A percentile compares a stretch with the other conserved stretches of the same genome.
Evolutionary conservation across 2,329 filamentous ascomycete genomes (phyloP).

Genomic region (Pyrenochaeta sp.): DNA sequence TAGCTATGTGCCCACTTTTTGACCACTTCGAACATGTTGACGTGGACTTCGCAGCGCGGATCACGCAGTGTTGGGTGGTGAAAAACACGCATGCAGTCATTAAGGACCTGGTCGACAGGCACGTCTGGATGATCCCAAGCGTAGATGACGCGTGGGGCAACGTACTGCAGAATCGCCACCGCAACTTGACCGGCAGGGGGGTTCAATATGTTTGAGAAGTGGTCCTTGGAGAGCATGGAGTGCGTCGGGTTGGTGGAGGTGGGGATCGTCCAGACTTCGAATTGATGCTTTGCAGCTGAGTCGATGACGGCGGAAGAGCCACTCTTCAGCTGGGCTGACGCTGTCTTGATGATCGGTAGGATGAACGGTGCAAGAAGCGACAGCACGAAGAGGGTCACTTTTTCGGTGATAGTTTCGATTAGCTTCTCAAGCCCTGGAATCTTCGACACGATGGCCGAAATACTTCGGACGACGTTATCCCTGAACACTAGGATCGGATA

Average conservation of each 20-base stretch:
- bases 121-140: conserved; percentile 91
- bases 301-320: conserved; percentile 78
- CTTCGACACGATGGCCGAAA: conserved; percentile 86
- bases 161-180: conserved; percentile 77
- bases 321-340: conserved; percentile 83
- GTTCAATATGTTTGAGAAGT: conserved; percentile 61
- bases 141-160: conserved; percentile 85
- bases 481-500: conserved; percentile 95
- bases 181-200: conserved; percentile 59
- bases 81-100: conserved; percentile 83
- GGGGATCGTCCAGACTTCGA: conserved; percentile 59
- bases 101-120: conserved; percentile 80
- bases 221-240: conserved; percentile 61
- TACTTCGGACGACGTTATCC: conserved; percentile 89
- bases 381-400: conserved; percentile 88
- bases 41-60: conserved; percentile 78
- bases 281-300: conserved; percentile 60
- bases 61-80: conserved; percentile 89
- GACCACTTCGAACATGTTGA: conserved; percentile 88
- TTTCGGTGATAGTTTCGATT: conserved; percentile 94
- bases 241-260: conserved; percentile 60
- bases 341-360: conserved; percentile 86
- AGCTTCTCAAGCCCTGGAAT: conserved; percentile 88
- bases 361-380: conserved; percentile 92
- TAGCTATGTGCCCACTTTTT: conserved; percentile 80